These are phyloP conservation scores for Ustilaginoidea virens DNA, from an alignment of 2,329 filamentous ascomycete genomes.

Conservation along the genomic window DNA sequence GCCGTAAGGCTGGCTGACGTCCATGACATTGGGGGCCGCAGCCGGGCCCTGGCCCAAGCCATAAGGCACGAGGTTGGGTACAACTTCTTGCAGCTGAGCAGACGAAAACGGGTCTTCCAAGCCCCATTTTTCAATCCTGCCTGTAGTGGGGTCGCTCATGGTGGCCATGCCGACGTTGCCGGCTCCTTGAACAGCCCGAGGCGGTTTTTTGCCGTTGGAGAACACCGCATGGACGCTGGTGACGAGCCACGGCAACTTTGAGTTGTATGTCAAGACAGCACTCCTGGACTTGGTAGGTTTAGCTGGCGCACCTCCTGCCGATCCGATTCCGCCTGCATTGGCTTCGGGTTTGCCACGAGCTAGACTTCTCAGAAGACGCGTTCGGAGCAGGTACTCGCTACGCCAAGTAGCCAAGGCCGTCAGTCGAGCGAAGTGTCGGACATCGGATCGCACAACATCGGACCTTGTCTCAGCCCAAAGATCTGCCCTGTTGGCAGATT, in stretches of 20 bases:
- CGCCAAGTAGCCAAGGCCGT: slow-evolving; percentile 83
- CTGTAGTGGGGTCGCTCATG: slow-evolving; percentile 62
- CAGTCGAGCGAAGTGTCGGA: slow-evolving; percentile 67
- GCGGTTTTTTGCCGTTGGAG: slow-evolving; percentile 53
- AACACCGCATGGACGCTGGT: slow-evolving; percentile 72
- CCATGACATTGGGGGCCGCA: slow-evolving; percentile 73
- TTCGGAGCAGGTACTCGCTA: slow-evolving; percentile 86
- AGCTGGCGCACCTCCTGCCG: slow-evolving; percentile 31
- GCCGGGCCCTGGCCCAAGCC: slow-evolving; percentile 68
- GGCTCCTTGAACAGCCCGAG: slow-evolving; percentile 70
- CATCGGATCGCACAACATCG: slow-evolving; percentile 51
- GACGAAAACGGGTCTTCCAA: slow-evolving; percentile 60
- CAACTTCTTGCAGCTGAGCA: slow-evolving; percentile 63
- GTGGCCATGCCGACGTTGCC: slow-evolving; percentile 66
- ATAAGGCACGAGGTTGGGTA: slow-evolving; percentile 57
- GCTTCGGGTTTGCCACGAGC: slow-evolving; percentile 65
- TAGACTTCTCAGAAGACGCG: slow-evolving; percentile 67
- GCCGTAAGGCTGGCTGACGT: slow-evolving; percentile 74
- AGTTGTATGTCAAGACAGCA: slow-evolving; percentile 73
- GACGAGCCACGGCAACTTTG: slow-evolving; percentile 63
- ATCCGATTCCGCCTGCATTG: slow-evolving; percentile 32
- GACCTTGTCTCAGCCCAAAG: slow-evolving; percentile 28
- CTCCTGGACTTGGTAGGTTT: slow-evolving; percentile 48
- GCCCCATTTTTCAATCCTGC: slow-evolving; percentile 71
- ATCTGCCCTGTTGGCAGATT: slow-evolving; percentile 17